These are phyloP conservation scores for Pezicula radicicola DNA, from an alignment of 2,329 filamentous ascomycete genomes.

Conservation along the genomic window DNA sequence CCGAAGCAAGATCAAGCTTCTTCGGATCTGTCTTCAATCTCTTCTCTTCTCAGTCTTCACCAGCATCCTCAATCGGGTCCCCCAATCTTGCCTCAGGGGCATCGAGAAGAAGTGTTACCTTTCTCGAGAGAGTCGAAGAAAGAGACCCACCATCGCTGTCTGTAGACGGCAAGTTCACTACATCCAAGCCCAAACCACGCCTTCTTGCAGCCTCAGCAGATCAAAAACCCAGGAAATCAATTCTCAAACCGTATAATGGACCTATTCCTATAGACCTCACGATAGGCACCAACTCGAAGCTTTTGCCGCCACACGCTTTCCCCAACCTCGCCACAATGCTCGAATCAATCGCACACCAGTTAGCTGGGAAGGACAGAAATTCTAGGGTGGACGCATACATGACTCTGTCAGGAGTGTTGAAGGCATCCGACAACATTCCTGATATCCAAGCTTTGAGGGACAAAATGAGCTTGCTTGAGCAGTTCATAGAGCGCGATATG, in stretches of 20 bases:
- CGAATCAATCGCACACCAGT: constrained; percentile 77
- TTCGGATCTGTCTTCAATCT: constrained; percentile 29
- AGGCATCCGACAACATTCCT: constrained; percentile 78
- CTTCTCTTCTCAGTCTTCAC: constrained; percentile 13
- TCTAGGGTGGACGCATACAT: constrained; percentile 83
- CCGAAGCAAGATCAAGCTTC: constrained; percentile 30
- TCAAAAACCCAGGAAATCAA: constrained; percentile 63
- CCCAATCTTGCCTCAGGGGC: constrained; percentile 19
- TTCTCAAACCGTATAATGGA: constrained; percentile 68
- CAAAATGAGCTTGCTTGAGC: constrained; percentile 74
- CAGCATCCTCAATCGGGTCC: constrained; percentile 32
- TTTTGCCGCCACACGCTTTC: constrained; percentile 26
- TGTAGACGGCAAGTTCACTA: constrained; percentile 9
- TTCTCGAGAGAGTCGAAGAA: constrained; percentile 55
- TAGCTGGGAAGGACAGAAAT: constrained; percentile 70
- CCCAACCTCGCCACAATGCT: constrained; percentile 74
- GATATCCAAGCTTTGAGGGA: constrained; percentile 68
- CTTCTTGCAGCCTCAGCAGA: constrained; percentile 31
- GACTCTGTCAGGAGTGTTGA: constrained; percentile 71
- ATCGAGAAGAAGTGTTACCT: constrained; percentile 54
- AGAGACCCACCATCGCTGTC: constrained; percentile 38
- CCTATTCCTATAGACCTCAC: constrained; percentile 10
- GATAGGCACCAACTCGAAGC: constrained; percentile 12
- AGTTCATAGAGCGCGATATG: constrained; percentile 83
- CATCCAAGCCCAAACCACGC: constrained; percentile 7